A percentile compares a stretch with the other conserved stretches of the same genome.
Evolutionary conservation across 208 protist species (phyloP).

Genomic region (Crithidia acanthocephali): DNA sequence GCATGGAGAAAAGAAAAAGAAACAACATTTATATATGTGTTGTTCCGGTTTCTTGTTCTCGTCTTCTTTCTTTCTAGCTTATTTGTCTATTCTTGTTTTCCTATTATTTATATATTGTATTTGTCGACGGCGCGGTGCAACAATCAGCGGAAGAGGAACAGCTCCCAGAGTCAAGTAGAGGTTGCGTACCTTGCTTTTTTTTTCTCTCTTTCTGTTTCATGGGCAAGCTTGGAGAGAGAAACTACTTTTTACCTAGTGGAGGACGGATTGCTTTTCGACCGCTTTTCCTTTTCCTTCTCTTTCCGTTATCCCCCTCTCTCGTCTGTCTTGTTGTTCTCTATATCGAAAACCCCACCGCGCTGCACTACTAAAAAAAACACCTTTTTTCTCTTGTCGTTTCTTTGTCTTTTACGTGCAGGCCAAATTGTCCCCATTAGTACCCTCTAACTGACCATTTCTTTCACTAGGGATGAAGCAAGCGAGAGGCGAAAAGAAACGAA

Average conservation of each 20-base stretch:
- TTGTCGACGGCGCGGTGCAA: background rate
- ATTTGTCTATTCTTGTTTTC: background rate
- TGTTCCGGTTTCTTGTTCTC: background rate
- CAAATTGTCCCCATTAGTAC: too few relatives aligned
- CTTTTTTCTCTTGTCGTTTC: background rate
- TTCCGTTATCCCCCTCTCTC: background rate
- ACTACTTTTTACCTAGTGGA: background rate
- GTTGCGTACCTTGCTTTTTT: background rate
- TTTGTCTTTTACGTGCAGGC: too few relatives aligned
- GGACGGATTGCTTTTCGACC: background rate
- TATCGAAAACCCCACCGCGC: background rate
- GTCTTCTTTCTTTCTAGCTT: slow-evolving; percentile 2
- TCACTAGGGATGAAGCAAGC: background rate
- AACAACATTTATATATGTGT: background rate
- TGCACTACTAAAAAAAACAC: background rate
- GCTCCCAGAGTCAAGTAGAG: background rate
- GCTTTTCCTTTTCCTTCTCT: background rate
- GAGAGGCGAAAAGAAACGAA: slow-evolving; percentile 4
- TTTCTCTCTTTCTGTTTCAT: slow-evolving; percentile 17
- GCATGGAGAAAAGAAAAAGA: background rate
- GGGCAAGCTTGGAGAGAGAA: background rate
- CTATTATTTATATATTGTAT: background rate
- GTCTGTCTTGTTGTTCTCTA: background rate
- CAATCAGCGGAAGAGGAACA: background rate
- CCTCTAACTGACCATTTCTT: background rate